Conservation (phyloP, 495 filamentous ascomycete species). For the Penicillium dipodomyicola region DNA sequence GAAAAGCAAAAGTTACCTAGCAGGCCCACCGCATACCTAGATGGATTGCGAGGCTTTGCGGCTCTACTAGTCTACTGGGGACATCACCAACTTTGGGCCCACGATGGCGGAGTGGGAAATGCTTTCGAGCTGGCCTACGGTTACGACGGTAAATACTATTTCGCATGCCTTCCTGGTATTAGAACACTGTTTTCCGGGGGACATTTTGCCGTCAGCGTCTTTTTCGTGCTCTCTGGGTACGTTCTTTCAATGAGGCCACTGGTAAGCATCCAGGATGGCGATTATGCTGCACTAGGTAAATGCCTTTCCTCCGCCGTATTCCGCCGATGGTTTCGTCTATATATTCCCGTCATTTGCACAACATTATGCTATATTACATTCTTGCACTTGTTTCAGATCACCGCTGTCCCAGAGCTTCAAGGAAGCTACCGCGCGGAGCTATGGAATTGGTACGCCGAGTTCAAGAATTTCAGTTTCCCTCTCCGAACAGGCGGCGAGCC, state of each 20-base stretch:
- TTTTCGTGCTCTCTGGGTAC: conserved; percentile 61
- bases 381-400: conserved; percentile 49
- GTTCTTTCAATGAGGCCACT: conserved; percentile 53
- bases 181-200: conserved; percentile 47
- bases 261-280: conserved; percentile 45
- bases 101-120: conserved; percentile 21
- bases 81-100: conserved; percentile 39
- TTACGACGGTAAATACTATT: conserved; percentile 28
- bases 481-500: conserved; percentile 48
- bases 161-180: conserved; percentile 40
- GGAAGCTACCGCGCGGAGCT: conserved; percentile 43
- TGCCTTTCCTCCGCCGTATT: conserved; percentile 44
- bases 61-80: conserved; percentile 50
- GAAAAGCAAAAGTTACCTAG: conserved; percentile 13
- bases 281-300: conserved; percentile 32
- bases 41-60: conserved; percentile 54
- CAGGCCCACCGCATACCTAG: conserved; percentile 48
- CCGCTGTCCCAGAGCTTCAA: conserved; percentile 35
- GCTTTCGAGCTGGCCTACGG: conserved; percentile 34
- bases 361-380: conserved; percentile 49
- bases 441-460: conserved; percentile 54
- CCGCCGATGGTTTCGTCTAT: conserved; percentile 46
- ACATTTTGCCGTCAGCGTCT: conserved; percentile 52
- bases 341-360: conserved; percentile 45
- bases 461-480: conserved; percentile 60